These are phyloP conservation scores for Candida buenavistaensis DNA, from an alignment of 1,139 yeast species.

Conservation along the genomic window DNA sequence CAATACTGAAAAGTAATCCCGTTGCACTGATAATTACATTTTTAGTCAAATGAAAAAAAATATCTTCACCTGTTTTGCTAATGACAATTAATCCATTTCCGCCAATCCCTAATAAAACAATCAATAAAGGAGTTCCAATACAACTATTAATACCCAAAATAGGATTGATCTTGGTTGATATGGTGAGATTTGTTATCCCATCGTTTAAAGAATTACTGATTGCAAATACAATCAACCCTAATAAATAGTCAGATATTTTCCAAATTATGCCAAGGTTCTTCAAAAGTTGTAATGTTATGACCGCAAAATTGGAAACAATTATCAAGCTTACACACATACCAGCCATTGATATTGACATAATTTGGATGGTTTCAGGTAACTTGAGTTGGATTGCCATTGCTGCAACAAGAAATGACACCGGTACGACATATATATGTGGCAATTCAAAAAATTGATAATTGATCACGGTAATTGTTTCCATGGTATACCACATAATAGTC, in stretches of 20 bases:
- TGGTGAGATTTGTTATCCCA: constrained; percentile 39
- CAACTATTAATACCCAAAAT: constrained; percentile 42
- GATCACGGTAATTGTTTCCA: constrained; percentile 20
- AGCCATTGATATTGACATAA: constrained; percentile 15
- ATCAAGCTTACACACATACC: constrained; percentile 31
- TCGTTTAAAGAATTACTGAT: constrained; percentile 43
- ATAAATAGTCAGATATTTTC: constrained; percentile 38
- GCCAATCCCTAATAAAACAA: constrained; percentile 42
- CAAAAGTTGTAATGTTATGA: constrained; percentile 27
- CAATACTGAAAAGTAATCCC: constrained; percentile 26
- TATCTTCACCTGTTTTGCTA: constrained; percentile 12
- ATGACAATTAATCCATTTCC: constrained; percentile 29
- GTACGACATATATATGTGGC: constrained; percentile 7
- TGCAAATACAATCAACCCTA: constrained; percentile 42
- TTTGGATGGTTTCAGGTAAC: constrained; percentile 1
- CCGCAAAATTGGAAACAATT: constrained; percentile 30
- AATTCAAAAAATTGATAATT: constrained; percentile 20
- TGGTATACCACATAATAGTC: constrained; percentile 20
- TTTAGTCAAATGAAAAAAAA: constrained; percentile 24
- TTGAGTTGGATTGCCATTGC: not conserved
- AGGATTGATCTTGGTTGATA: constrained; percentile 35
- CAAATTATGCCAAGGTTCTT: constrained; percentile 41
- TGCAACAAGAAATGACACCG: constrained; percentile 1
- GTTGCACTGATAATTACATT: constrained; percentile 28
- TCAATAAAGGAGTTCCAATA: constrained; percentile 42